Evolutionary conservation across 2,329 filamentous ascomycete genomes (phyloP), one percentile per base, ranked within the genome.

Genomic region (Ophiostoma ips): DNA sequence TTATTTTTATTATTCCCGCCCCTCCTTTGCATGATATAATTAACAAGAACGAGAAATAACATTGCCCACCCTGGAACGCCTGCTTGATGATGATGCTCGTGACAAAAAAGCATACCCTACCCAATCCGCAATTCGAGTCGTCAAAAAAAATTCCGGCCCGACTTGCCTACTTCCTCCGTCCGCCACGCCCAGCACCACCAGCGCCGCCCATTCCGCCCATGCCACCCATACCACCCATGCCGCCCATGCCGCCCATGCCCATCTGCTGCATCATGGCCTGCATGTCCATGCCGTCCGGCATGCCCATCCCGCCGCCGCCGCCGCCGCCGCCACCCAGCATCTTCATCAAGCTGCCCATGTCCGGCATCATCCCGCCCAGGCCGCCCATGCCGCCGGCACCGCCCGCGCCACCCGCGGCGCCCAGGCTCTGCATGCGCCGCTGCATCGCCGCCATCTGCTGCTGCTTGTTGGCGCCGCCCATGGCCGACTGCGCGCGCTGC

Each of bases 401-500:
- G 3, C 72, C 80, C 35, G 72, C 76, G 7, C 72, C 82, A 2
- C 70, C 76, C 1, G 70, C 80, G 33, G 85, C 87, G 33, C 90
- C 92, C 87, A 96, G 94, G 58, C 84, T 87, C 63, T 89, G 85
- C 68, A 98, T 72, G 12, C 89, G 76, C 70, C 95, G 95, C 70
- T 98, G 92, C 88, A 96, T 94, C 2, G 92, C 90, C 0, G 89
- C 89, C 68, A 96, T 77, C 66, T 96, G 90, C 64, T 95, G 87
- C 31, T 87, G 79, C 66, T 92, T 90, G 68, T 95, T 95, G 30
- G 82, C 85, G 41, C 89, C 88, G 28, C 83, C 86, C 81, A 95
- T 87, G 55, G 86, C 87, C 50, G 84, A 84, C 66, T 96, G 89
- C 0, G 89, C 89, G 48, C 83, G 81, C 65, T 95, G 87, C 83